Conservation (phyloP, 2,329 filamentous ascomycete genomes). For the Stromatinia cepivora region DNA sequence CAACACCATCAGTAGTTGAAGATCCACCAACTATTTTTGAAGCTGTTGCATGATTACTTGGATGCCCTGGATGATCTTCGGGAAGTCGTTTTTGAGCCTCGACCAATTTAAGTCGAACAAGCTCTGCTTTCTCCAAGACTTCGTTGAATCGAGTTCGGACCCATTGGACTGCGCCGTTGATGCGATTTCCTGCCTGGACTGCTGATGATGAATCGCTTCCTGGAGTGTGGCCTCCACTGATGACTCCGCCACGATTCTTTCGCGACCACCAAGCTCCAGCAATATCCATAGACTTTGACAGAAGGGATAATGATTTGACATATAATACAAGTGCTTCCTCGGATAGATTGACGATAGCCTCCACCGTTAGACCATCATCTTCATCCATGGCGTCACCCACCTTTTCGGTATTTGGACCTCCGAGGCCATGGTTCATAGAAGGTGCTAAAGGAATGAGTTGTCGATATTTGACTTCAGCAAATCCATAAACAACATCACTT, state of each 20-base stretch:
- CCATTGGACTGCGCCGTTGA: slow-evolving; percentile 96
- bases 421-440: slow-evolving; percentile 69
- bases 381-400: slow-evolving; percentile 57
- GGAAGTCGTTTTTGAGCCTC: slow-evolving; percentile 85
- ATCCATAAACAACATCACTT: slow-evolving; percentile 95
- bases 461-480: slow-evolving; percentile 97
- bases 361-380: slow-evolving; percentile 76
- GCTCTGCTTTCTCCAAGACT: slow-evolving; percentile 91
- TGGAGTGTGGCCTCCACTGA: slow-evolving; percentile 46
- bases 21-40: slow-evolving; percentile 49
- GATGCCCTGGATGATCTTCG: slow-evolving; percentile 81
- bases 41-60: slow-evolving; percentile 69
- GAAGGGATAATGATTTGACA: slow-evolving; percentile 85
- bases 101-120: slow-evolving; percentile 84
- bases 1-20: slow-evolving; percentile 72
- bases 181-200: slow-evolving; percentile 55
- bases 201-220: slow-evolving; percentile 46
- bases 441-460: slow-evolving; percentile 90
- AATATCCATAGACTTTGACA: slow-evolving; percentile 94
- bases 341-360: slow-evolving; percentile 82
- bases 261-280: slow-evolving; percentile 88
- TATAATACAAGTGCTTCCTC: slow-evolving; percentile 96
- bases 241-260: slow-evolving; percentile 66
- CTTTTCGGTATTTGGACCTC: slow-evolving; percentile 59
- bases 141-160: slow-evolving; percentile 93